These are phyloP conservation scores for Cytospora paraplurivora DNA, from an alignment of 2,329 filamentous ascomycete genomes.

Conservation along the genomic window DNA sequence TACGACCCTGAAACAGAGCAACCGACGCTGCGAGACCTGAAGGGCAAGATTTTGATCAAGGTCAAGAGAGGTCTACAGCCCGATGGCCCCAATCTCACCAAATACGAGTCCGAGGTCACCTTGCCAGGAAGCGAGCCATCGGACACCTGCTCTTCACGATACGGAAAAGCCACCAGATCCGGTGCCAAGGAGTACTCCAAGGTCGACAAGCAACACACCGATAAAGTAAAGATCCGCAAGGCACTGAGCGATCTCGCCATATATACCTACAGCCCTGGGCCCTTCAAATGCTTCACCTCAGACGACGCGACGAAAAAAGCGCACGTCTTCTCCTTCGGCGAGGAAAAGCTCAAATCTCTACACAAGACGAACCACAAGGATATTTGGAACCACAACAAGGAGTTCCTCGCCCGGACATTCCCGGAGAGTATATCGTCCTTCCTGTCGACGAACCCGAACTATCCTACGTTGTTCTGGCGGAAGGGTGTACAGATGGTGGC, in stretches of 20 bases:
- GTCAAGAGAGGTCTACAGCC: slow-evolving; percentile 60
- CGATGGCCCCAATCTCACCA: slow-evolving; percentile 31
- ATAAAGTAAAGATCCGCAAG: slow-evolving; percentile 45
- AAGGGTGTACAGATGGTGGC: slow-evolving; percentile 97
- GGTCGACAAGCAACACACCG: slow-evolving; percentile 35
- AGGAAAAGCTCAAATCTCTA: slow-evolving; percentile 69
- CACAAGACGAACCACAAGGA: slow-evolving; percentile 66
- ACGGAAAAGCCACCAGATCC: slow-evolving; percentile 40
- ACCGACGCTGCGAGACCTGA: slow-evolving; percentile 70
- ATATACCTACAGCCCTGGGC: slow-evolving; percentile 75
- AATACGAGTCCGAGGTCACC: slow-evolving; percentile 27
- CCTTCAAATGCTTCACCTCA: slow-evolving; percentile 66
- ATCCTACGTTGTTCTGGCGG: slow-evolving; percentile 88
- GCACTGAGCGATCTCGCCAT: slow-evolving; percentile 74
- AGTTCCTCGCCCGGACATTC: slow-evolving; percentile 88
- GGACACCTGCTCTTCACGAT: slow-evolving; percentile 36
- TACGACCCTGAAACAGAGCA: slow-evolving; percentile 57
- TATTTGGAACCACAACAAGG: slow-evolving; percentile 84
- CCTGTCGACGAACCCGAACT: slow-evolving; percentile 82
- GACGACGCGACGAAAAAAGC: slow-evolving; percentile 59
- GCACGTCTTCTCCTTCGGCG: slow-evolving; percentile 86
- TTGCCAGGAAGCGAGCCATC: slow-evolving; percentile 37
- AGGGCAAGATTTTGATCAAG: slow-evolving; percentile 80
- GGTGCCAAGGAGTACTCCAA: background rate
- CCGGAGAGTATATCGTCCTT: slow-evolving; percentile 72